Percentiles rank a stretch among this genome's conserved stretches.
phyloP scores from a whole-genome alignment of 768 basidiomycete species.

The Amanita exitialis region DNA sequence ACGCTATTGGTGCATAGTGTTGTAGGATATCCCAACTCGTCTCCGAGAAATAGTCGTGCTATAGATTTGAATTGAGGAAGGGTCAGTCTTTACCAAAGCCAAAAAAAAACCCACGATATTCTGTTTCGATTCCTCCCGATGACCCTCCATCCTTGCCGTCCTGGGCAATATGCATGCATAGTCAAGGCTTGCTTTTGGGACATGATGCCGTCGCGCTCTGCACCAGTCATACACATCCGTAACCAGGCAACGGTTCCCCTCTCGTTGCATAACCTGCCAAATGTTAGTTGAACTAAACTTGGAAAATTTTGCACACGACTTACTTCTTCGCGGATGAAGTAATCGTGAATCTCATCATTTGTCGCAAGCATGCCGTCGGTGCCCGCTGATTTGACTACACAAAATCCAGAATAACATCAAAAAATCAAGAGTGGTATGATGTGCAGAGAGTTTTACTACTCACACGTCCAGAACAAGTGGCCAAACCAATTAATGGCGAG shows the following conservation, averaged over 20 bases:
- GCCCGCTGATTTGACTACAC: conserved; percentile 3
- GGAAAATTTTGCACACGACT: not conserved
- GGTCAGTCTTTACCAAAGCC: not conserved
- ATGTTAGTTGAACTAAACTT: not conserved
- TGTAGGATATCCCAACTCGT: conserved; percentile 5
- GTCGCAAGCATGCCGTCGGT: conserved; percentile 1
- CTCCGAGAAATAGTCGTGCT: conserved; percentile 3
- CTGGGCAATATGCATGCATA: conserved; percentile 6
- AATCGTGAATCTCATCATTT: not conserved
- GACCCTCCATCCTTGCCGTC: not conserved
- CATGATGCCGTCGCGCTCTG: conserved; percentile 2
- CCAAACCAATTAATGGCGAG: conserved; percentile 3
- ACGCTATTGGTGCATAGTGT: not conserved
- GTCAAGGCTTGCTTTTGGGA: conserved; percentile 5
- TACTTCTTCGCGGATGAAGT: conserved; percentile 5
- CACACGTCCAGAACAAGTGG: conserved; percentile 4
- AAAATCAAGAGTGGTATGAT: not conserved
- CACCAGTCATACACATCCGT: conserved; percentile 6
- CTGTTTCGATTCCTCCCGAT: not conserved
- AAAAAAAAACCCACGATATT: not conserved
- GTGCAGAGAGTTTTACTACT: not conserved
- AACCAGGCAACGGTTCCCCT: conserved; percentile 3
- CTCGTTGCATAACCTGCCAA: not conserved
- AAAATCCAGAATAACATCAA: not conserved
- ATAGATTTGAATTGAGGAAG: not conserved